A percentile compares a stretch with the other conserved stretches of the same genome.
Conservation (phyloP, 1,284 basidiomycete species). For the Ceraceosorus bombacis region DNA sequence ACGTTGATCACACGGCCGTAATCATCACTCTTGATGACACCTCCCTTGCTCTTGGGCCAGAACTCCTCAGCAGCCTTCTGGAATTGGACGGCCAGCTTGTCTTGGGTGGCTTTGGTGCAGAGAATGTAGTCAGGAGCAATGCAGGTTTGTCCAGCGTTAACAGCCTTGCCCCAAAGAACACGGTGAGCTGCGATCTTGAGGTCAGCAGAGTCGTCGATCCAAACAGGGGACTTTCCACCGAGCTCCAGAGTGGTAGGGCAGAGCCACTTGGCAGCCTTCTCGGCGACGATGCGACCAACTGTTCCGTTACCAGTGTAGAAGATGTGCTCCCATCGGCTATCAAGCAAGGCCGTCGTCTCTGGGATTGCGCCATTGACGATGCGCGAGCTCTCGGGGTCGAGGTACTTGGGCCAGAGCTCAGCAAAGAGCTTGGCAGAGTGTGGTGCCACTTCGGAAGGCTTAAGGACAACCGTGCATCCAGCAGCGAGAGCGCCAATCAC, state of each 20-base stretch:
- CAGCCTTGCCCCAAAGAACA: slow-evolving; percentile 70
- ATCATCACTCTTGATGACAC: slow-evolving; percentile 51
- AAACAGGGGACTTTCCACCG: slow-evolving; percentile 74
- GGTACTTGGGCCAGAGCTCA: slow-evolving; percentile 69
- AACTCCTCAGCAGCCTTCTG: slow-evolving; percentile 54
- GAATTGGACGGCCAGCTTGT: slow-evolving; percentile 59
- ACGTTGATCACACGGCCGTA: slow-evolving; percentile 55
- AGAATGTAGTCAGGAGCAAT: slow-evolving; percentile 68
- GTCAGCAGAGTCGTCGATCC: slow-evolving; percentile 62
- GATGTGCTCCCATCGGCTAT: slow-evolving; percentile 73
- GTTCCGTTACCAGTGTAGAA: slow-evolving; percentile 58
- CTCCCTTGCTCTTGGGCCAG: slow-evolving; percentile 50
- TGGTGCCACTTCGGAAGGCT: slow-evolving; percentile 69
- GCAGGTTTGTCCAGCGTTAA: slow-evolving; percentile 58
- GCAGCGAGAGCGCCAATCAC: slow-evolving; percentile 50
- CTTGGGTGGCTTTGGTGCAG: slow-evolving; percentile 60
- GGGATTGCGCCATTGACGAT: slow-evolving; percentile 70
- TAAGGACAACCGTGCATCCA: slow-evolving; percentile 51
- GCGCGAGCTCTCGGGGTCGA: slow-evolving; percentile 65
- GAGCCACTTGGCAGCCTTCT: slow-evolving; percentile 75
- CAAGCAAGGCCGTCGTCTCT: slow-evolving; percentile 69
- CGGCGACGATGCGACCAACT: slow-evolving; percentile 69
- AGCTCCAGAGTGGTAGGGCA: slow-evolving; percentile 73
- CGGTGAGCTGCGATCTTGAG: slow-evolving; percentile 52
- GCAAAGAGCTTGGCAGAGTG: slow-evolving; percentile 62